Base-by-base conservation (phyloP, 2,329 filamentous ascomycete genomes). In the Ophiocordyceps sinensis region DNA sequence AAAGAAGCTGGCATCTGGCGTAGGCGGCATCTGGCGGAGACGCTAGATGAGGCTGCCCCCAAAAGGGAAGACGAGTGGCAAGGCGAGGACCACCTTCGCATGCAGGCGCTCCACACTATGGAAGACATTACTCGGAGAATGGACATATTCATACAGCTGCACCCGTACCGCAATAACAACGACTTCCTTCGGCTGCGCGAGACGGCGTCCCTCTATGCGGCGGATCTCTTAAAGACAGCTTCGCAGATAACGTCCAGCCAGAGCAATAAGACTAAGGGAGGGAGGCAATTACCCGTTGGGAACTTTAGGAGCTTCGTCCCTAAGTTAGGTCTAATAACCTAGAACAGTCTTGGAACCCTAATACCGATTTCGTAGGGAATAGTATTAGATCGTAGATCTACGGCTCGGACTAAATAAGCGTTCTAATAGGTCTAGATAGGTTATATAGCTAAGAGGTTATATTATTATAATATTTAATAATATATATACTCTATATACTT, bases 131-230 rank as follows among this genome's bases (percentile, higher is more conserved):
- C 78, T 4, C 61, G 66, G 6, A 72, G 78, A 26, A 77, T 94
- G 67, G 84, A 93, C 53, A 69, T 73, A 36, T 52, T 86, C 26
- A 73, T 93, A 59, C 67, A 73, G 35, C 78, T 73, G 30, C 70
- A 77, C 21, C 85, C 85, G 0, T 94, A 79, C 53, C 77, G 77
- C 28, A 76, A 78, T 43, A 79, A 78, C 49, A 59, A 66, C 5
- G 74, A 79, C 45, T 63, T 94, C 44, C 64, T 88, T 37, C 68
- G 80, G 38, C 63, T 94, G 21, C 70, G 85, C 40, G 86, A 74
- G 9, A 85, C 86, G 71, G 62, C 87, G 6, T 75, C 77, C 1
- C 64, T 91, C 14, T 94, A 85, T 68, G 66, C 85, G 14, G 81
- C 72, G 7, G 85, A 94, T 56, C 61, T 94, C 31, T 55, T 63